Conservation (phyloP, 345 rosid species). For the Aquilaria malaccensis region DNA sequence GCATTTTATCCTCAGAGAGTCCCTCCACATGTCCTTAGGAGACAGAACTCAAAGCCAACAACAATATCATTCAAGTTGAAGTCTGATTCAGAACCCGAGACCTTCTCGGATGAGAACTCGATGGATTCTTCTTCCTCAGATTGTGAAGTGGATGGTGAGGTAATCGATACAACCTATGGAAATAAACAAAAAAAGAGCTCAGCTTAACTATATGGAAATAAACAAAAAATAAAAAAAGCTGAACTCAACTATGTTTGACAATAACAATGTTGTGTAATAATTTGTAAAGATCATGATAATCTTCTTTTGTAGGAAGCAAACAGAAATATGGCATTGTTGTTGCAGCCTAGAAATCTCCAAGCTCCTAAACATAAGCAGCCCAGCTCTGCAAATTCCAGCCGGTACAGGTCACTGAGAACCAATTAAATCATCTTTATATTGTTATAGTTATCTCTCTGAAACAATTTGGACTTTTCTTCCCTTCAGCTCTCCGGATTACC, state of each 20-base stretch:
- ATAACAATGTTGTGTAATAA: conserved; percentile 19
- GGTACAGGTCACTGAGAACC: conserved; percentile 25
- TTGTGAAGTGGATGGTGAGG: conserved; percentile 37
- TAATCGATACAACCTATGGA: conserved; percentile 16
- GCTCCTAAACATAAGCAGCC: conserved; percentile 26
- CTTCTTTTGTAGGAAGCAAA: conserved; percentile 35
- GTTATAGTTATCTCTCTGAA: conserved; percentile 15
- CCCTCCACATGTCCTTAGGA: conserved; percentile 15
- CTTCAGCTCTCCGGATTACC: conserved; percentile 24
- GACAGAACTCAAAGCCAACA: conserved; percentile 4
- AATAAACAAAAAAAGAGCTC: conserved; percentile 12
- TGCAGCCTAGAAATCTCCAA: conserved; percentile 21
- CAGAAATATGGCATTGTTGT: conserved; percentile 26
- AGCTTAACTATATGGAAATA: neutral
- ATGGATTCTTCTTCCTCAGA: conserved; percentile 26
- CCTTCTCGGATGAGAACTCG: conserved; percentile 19
- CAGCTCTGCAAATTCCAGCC: conserved; percentile 25
- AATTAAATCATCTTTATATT: conserved; percentile 10
- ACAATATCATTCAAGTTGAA: conserved; percentile 3
- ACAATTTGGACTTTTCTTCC: conserved; percentile 18
- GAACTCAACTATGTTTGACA: conserved; percentile 19
- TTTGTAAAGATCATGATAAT: conserved; percentile 12
- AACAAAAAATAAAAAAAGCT: conserved; percentile 15
- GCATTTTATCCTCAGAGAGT: conserved; percentile 43
- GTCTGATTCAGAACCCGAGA: conserved; percentile 33